Base-by-base conservation (phyloP, 768 basidiomycete genomes). In the Tulasnella sp. region DNA sequence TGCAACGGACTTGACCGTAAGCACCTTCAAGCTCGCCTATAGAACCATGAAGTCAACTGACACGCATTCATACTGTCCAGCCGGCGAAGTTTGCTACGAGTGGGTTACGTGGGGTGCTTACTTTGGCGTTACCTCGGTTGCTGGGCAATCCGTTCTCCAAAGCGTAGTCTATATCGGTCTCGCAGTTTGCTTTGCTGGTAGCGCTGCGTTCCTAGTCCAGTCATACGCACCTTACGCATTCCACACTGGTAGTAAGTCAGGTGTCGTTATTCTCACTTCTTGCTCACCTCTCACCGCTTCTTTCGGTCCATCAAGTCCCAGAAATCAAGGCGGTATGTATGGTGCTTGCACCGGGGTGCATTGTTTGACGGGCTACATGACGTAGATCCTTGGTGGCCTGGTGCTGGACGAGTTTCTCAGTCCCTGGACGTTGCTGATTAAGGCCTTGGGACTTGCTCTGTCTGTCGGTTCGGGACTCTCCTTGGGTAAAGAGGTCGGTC, bases 361-460 rank as follows among this genome's bases (percentile, higher is more conserved):
- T 42, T 28, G 9, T 22, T 60, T 31, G 11, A 28, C 14, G 72
- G 54, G 18, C 64, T 31, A 64, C 76, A 12, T 54, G 14, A 50
- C 8, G 24, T 81, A 94, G 93, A 93, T 95, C 82, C 87, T 96
- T 24, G 91, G 92, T 37, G 94, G 95, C 58, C 96, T 95, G 84
- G 94, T 96, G 9, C 91, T 97, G 64, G 94, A 96, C 83, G 90
- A 92, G 0, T 96, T 95, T 85, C 88, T 97, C n/a, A 91, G 93
- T 12, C 90, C 92, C 0, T 95, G 94, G 93, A 96, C 94, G 0
- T 88, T 97, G 40, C 87, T 96, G 74, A 95, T 95, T 83, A 97
- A 97, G 85, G 90, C 92, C 0, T 86, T 96, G 44, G 95, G 95
- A 20, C 88, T 96, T 64, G 93, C 94, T 0, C 89, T 97, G 6